These are phyloP conservation scores for Oropetium thomaeum DNA, from an alignment of 176 grass and related monocot species.

Conservation along the genomic window DNA sequence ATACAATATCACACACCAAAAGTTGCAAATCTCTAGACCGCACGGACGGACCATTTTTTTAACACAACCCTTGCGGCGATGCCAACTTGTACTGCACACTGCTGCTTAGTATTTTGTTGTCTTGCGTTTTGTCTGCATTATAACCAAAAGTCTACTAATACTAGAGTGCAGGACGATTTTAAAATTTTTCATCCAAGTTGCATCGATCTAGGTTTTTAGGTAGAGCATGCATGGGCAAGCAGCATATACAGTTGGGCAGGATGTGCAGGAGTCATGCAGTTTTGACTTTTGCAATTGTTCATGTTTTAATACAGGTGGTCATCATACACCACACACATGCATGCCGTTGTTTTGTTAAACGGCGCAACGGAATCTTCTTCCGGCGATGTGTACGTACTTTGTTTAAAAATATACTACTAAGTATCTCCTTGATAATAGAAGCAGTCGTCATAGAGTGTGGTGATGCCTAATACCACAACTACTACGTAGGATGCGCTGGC, in stretches of 20 bases:
- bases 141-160: too few species aligned
- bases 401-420: neutral
- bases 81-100: neutral
- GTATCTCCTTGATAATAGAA: neutral
- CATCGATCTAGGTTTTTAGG: neutral
- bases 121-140: neutral
- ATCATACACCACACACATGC: neutral
- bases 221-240: neutral
- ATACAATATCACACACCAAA: neutral
- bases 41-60: neutral
- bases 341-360: neutral
- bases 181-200: neutral
- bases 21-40: neutral
- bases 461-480: neutral
- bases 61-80: neutral
- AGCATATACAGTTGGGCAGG: neutral
- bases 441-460: neutral
- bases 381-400: neutral
- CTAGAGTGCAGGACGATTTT: neutral
- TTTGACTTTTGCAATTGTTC: neutral
- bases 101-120: neutral
- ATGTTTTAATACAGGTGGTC: neutral
- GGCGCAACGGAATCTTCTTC: neutral
- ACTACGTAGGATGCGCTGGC: neutral
- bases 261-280: neutral